Evolutionary conservation across 441 rosid genomes (phyloP), one percentile per base, ranked within the genome.

Genomic region (California macrophylla): DNA sequence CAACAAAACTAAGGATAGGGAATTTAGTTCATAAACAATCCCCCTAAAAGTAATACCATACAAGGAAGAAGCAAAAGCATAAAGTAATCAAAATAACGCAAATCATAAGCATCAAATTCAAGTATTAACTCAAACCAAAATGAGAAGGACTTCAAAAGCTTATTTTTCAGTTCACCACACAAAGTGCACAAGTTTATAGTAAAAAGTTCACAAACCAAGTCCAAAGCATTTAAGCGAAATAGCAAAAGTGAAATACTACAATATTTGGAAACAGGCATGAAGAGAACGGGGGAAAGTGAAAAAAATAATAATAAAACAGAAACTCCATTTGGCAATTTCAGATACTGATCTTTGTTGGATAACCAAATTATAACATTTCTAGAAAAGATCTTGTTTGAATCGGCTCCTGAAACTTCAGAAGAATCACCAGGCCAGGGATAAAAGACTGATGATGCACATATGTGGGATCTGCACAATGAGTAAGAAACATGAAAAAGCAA

Each of bases 351-450:
- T n/a, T 47, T 16, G 56, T 15, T 30, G 34, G 5, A 47, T 47
- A 47, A 47, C 56, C 56, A 47, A 47, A 47, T 47, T n/a, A 47
- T 47, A 47, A 47, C 56, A 47, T 47, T 47, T 47, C 56, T n/a
- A n/a, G 20, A 4, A 47, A 47, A 47, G 56, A 47, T 47, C 56
- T 47, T 47, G 56, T 47, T 47, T 47, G 56, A 47, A 47, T 47
- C 56, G 6, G 56, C 56, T 47, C 56, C 56, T 47, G 56, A 47
- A 47, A 47, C 56, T 47, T 47, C 56, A 47, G 56, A 47, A 47
- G 20, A 47, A 47, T 47, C 56, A 47, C 56, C 56, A 47, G 56
- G 56, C 56, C 56, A 15, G 56, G 56, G 16, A 2, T 47, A 47
- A 47, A 47, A 47, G 56, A 47, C 21, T 47, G 56, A 47, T 38